These are phyloP conservation scores for Paralagenidium karlingii DNA, from an alignment of 352 stramenopile genomes.

Conservation along the genomic window DNA sequence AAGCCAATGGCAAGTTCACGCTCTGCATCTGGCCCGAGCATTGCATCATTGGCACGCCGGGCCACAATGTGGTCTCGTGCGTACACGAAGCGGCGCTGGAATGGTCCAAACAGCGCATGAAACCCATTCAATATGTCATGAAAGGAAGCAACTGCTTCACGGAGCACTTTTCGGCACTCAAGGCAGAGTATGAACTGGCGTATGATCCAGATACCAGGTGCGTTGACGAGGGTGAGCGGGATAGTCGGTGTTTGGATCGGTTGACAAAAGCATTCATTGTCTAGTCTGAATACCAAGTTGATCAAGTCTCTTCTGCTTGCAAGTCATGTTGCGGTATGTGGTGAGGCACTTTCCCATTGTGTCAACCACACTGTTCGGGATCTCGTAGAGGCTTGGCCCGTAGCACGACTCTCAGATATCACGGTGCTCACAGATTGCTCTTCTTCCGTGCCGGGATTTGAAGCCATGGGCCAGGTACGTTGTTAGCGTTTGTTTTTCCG, in stretches of 20 bases:
- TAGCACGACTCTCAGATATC: constrained; percentile 43
- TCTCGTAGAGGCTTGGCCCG: constrained; percentile 77
- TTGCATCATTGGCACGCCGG: constrained; percentile 88
- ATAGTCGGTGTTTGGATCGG: not conserved
- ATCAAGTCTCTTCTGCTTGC: constrained; percentile 77
- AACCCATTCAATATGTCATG: constrained; percentile 76
- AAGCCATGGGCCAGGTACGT: constrained; percentile 41
- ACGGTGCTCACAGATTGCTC: constrained; percentile 69
- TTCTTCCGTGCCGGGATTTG: constrained; percentile 60
- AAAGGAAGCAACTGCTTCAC: constrained; percentile 94
- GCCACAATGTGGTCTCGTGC: constrained; percentile 80
- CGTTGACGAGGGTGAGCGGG: not conserved
- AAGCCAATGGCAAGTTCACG: constrained; percentile 81
- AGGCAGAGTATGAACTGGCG: constrained; percentile 86
- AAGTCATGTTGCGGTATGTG: constrained; percentile 84
- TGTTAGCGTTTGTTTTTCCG: too few species aligned
- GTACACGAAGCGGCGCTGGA: constrained; percentile 76
- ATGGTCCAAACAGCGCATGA: constrained; percentile 62
- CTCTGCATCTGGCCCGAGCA: constrained; percentile 96
- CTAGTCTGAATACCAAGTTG: constrained; percentile 73
- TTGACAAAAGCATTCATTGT: constrained; percentile 10
- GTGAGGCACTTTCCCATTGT: constrained; percentile 93
- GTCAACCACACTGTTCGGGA: constrained; percentile 95
- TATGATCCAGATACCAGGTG: constrained; percentile 55
- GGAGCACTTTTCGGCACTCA: constrained; percentile 93